Base-by-base conservation (phyloP, 192 early-diverging fungal genomes). In the Spizellomyces sp. region DNA sequence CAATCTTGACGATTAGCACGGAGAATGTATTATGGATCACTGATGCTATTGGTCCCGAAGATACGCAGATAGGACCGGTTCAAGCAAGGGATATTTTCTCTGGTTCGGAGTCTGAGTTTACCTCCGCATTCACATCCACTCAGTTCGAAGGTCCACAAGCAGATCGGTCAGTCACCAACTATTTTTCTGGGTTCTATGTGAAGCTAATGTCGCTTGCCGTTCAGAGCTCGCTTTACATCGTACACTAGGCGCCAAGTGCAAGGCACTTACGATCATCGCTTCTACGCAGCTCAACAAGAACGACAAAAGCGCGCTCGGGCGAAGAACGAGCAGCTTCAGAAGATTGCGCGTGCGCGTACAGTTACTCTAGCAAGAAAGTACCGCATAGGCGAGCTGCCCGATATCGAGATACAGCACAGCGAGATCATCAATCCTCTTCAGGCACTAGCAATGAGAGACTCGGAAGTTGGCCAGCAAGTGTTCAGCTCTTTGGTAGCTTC, bases 321-420 rank as follows among this genome's bases (percentile, higher is more conserved):
- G 9, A 64, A 64, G 14, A 67, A 64, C 14, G 63, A 78, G 42
- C 60, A 54, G 43, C 41, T 64, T 8, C 79, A 88, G 58, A 88
- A 86, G 59, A 64, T 78, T 22, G 79, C 80, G 4, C 71, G 77
- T 27, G 77, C 81, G 2, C 79, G 83, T 19, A 87, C 80, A 17
- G 88, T 92, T 0, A 74, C 82, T 14, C 78, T 91, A 50, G 80
- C 80, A 48, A 80, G 91, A 6, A 83, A 80, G 56, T 92, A 92
- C 65, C 75, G 90, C 44, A 57, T 77, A 63, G 90, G 91, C 0
- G 91, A 93, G 60, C 77, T 93, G n/a, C 92, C 92, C 2, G 92
- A 93, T 74, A 90, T 93, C 62, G 85, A 91, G 73, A 91, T 93
- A 58, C 64, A 79, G 15, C 66, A 84, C 56, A 80, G 77, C 27